Conservation (phyloP, 1,139 yeast genomes). For the Hemisphaericaspora lyxosophila region DNA sequence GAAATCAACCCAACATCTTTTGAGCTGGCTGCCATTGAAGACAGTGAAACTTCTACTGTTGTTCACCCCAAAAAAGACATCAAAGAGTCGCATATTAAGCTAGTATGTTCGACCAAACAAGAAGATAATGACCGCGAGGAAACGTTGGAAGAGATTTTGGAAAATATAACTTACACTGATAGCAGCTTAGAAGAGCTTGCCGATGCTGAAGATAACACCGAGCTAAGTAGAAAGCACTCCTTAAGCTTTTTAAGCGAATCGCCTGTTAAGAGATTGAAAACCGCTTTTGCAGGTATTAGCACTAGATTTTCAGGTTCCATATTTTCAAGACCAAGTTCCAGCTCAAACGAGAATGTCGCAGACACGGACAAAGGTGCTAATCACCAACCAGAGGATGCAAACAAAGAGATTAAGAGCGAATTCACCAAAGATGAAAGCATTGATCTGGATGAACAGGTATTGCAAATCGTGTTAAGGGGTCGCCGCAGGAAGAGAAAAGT, state of each 20-base stretch:
- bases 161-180: neutral
- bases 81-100: constrained; percentile 12
- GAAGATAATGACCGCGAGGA: constrained; percentile 12
- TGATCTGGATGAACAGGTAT: no score
- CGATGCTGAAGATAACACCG: neutral
- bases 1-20: no score
- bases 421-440: neutral
- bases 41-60: constrained; percentile 9
- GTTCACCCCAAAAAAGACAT: constrained; percentile 1
- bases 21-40: no score
- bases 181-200: constrained; percentile 1
- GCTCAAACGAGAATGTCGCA: neutral
- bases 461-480: neutral
- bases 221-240: neutral
- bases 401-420: neutral
- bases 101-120: no score
- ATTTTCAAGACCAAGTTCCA: neutral
- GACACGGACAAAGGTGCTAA: neutral
- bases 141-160: constrained; percentile 3
- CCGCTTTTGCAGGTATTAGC: constrained; percentile 2
- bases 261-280: constrained; percentile 8
- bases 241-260: no score
- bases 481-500: constrained; percentile 6
- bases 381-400: neutral
- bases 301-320: neutral